A percentile compares a stretch with the other conserved stretches of the same genome.
phyloP scores from a whole-genome alignment of 306 rosid species.

The Gynostemma pentaphyllum region DNA sequence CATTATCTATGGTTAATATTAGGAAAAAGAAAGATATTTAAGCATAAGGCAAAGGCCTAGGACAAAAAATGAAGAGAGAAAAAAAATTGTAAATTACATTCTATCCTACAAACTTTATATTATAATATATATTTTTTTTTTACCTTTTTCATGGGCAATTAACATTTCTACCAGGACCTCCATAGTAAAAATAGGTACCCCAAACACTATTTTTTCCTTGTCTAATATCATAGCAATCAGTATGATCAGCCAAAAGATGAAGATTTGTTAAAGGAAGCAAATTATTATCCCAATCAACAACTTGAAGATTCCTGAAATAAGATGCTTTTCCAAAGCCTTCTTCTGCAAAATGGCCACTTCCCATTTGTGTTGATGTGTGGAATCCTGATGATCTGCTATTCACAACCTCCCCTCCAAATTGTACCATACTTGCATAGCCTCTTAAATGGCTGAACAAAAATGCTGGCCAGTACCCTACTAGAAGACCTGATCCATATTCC shows the following conservation, averaged over 20 bases:
- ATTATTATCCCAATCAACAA: constrained; percentile 70
- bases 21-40: background rate
- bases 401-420: constrained; percentile 68
- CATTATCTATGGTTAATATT: background rate
- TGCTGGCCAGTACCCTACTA: constrained; percentile 76
- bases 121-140: background rate
- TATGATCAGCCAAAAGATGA: constrained; percentile 55
- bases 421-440: constrained; percentile 59
- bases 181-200: constrained; percentile 72
- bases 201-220: constrained; percentile 47
- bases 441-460: constrained; percentile 55
- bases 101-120: background rate
- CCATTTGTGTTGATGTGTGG: constrained; percentile 64
- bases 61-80: background rate
- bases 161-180: constrained; percentile 70
- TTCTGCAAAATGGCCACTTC: constrained; percentile 63
- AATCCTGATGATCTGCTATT: constrained; percentile 49
- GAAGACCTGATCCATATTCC: constrained; percentile 49
- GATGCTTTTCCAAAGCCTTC: constrained; percentile 68
- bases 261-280: constrained; percentile 53
- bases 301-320: constrained; percentile 57
- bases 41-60: background rate
- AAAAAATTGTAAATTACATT: background rate
- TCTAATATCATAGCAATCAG: constrained; percentile 56
- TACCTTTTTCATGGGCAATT: constrained; percentile 47